Base-by-base conservation (phyloP, 495 filamentous ascomycete species). In the Aspergillus haitiensis region DNA sequence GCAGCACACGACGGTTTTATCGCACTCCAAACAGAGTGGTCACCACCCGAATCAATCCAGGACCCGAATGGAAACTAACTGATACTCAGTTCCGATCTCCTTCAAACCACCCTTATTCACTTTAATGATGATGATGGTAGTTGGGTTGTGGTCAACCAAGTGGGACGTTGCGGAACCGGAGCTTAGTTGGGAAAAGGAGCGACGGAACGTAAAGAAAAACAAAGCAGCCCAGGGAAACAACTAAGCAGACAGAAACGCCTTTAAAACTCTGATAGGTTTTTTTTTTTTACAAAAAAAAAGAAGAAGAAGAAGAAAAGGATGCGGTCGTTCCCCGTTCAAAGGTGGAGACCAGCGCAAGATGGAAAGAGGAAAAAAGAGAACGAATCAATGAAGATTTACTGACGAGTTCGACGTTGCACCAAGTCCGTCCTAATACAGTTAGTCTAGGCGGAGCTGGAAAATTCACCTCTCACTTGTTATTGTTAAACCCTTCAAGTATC, bases 101-200 rank as follows among this genome's bases (percentile, higher is more conserved):
- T 51, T 35, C 36, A 49, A 61, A 55, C 44, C 42, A 16, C 59
- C 16, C 45, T 53, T 55, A 58, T 56, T 53, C 40, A 39, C 33
- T n/a, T 34, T 36, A 16, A 48, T 27, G 27, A 56, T 60, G 56
- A 59, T 56, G 34, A 59, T 49, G 45, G 62, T 32, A 57, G 48
- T 57, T 15, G 34, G 36, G 56, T 53, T 44, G 21, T 27, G 21
- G 21, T 56, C 39, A 50, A 52, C 37, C 53, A 56, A 55, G 63
- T 68, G 64, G 64, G 61, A 67, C 60, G 64, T 60, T 46, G 65
- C 58, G 60, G 57, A 61, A 55, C 58, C 60, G 55, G 55, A 59
- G 49, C 46, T 61, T 49, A 47, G 56, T 56, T 40, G 47, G 15
- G 27, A 27, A 65, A 68, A 65, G 58, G 66, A 65, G 61, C 49